phyloP scores from a whole-genome alignment of 306 rosid genomes.

The Canavalia gladiata region DNA sequence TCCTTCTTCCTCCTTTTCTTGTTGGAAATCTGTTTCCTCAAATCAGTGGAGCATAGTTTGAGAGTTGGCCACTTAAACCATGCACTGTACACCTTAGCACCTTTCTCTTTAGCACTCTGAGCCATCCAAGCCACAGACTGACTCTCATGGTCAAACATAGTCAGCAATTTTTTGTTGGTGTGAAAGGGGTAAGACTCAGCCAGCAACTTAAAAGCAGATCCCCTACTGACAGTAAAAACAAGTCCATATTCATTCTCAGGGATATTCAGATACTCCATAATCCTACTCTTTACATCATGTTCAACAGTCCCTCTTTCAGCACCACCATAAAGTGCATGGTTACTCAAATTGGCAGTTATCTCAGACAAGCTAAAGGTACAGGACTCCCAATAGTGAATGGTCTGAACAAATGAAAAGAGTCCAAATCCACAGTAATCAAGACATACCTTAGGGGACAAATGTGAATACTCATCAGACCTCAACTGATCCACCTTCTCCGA shows the following conservation, averaged over 20 bases:
- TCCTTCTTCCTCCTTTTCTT: slow-evolving; percentile 95
- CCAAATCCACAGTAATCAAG: slow-evolving; percentile 99
- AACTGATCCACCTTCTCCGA: slow-evolving; percentile 90
- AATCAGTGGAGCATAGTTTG: slow-evolving; percentile 92
- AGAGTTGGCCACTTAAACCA: slow-evolving; percentile 99
- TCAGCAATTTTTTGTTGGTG: slow-evolving; percentile 83
- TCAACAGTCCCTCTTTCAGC: slow-evolving; percentile 91
- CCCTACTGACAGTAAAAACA: slow-evolving; percentile 96
- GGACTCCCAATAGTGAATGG: slow-evolving; percentile 94
- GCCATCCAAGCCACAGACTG: slow-evolving; percentile 97
- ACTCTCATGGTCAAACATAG: slow-evolving; percentile 98
- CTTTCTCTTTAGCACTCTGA: slow-evolving; percentile 90
- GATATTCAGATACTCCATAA: slow-evolving; percentile 95
- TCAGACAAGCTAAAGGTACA: slow-evolving; percentile 96
- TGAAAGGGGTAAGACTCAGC: slow-evolving; percentile 96
- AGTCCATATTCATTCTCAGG: slow-evolving; percentile 97
- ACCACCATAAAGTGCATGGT: slow-evolving; percentile 94
- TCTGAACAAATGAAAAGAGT: slow-evolving; percentile 88
- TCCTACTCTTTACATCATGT: slow-evolving; percentile 82
- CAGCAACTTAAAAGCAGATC: slow-evolving; percentile 87
- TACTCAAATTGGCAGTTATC: slow-evolving; percentile 92
- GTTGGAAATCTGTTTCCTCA: slow-evolving; percentile 87
- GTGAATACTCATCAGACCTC: slow-evolving; percentile 86
- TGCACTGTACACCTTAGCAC: slow-evolving; percentile 88
- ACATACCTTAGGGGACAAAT: slow-evolving; percentile 93